Evolutionary conservation across 2,329 filamentous ascomycete genomes (phyloP).

Genomic region (Ceratocystis destructans): DNA sequence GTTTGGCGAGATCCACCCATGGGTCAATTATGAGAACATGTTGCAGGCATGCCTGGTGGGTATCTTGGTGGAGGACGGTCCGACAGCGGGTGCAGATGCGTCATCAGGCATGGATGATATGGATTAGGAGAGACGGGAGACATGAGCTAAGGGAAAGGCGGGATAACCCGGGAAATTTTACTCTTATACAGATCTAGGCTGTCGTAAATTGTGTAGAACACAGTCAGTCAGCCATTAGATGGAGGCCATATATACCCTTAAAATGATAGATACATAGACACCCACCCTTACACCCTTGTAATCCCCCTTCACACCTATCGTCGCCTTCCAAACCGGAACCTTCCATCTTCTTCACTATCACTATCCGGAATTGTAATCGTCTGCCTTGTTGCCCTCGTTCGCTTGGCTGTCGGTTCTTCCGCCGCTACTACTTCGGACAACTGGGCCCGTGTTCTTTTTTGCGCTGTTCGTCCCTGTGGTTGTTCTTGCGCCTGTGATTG

Average conservation of each 20-base stretch:
- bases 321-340: slow-evolving; percentile 42
- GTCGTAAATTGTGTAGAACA: neutral
- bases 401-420: slow-evolving; percentile 25
- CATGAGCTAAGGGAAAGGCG: too few species aligned
- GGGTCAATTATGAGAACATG: slow-evolving; percentile 63
- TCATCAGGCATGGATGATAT: slow-evolving; percentile 43
- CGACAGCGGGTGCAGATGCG: slow-evolving; percentile 31
- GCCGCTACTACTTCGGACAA: slow-evolving; percentile 18
- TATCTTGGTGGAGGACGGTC: slow-evolving; percentile 44
- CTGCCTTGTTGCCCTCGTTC: slow-evolving; percentile 26
- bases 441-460: neutral
- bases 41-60: slow-evolving; percentile 49
- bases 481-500: neutral
- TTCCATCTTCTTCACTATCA: slow-evolving; percentile 43
- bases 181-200: too few species aligned
- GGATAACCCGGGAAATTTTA: too few species aligned
- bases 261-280: slow-evolving; percentile 5
- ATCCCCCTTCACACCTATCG: slow-evolving; percentile 24
- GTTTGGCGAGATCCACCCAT: slow-evolving; percentile 54
- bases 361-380: slow-evolving; percentile 28
- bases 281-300: neutral
- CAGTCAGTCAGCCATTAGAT: neutral
- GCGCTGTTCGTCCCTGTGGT: slow-evolving; percentile 26
- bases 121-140: slow-evolving; percentile 32
- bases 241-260: slow-evolving; percentile 1